These are phyloP conservation scores for Madurella fahalii DNA, from an alignment of 2,329 filamentous ascomycete genomes.

Conservation along the genomic window DNA sequence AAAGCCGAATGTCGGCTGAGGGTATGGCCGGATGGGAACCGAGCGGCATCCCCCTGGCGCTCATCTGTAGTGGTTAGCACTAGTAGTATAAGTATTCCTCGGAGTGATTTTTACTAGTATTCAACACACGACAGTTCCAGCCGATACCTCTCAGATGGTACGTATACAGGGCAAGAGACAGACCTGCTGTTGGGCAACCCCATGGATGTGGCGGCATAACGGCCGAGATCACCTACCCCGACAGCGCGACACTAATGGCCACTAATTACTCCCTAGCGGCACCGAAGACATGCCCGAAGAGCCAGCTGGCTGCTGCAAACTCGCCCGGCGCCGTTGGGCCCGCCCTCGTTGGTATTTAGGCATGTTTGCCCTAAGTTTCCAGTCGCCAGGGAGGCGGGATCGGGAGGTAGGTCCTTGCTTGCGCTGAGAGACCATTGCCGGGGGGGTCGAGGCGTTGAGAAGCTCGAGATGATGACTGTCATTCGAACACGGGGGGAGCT, in stretches of 20 bases:
- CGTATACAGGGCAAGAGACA: too few species aligned
- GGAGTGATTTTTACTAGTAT: too few species aligned
- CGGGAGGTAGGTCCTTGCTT: conserved; percentile 38
- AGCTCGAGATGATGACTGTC: conserved; percentile 41
- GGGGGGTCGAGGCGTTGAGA: conserved; percentile 28
- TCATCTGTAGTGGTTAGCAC: too few species aligned
- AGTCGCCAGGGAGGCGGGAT: conserved; percentile 41
- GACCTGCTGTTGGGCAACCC: conserved; percentile 41
- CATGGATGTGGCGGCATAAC: conserved; percentile 33
- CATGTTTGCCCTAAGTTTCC: conserved; percentile 45
- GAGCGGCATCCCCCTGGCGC: too few species aligned
- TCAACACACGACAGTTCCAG: too few species aligned
- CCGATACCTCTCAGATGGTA: too few species aligned
- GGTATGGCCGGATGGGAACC: too few species aligned
- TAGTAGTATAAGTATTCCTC: too few species aligned
- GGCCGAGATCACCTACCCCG: conserved; percentile 38
- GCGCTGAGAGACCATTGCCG: conserved; percentile 38
- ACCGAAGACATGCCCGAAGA: conserved; percentile 24
- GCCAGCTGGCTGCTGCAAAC: conserved; percentile 43
- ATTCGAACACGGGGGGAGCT: conserved; percentile 42
- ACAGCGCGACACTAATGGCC: conserved; percentile 37
- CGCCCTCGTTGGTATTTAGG: conserved; percentile 40
- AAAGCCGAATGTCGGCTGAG: too few species aligned
- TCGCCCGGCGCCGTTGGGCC: conserved; percentile 29
- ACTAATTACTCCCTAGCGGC: neutral